phyloP scores from a whole-genome alignment of 2,329 filamentous ascomycete species.

The Exophiala oligosperma region DNA sequence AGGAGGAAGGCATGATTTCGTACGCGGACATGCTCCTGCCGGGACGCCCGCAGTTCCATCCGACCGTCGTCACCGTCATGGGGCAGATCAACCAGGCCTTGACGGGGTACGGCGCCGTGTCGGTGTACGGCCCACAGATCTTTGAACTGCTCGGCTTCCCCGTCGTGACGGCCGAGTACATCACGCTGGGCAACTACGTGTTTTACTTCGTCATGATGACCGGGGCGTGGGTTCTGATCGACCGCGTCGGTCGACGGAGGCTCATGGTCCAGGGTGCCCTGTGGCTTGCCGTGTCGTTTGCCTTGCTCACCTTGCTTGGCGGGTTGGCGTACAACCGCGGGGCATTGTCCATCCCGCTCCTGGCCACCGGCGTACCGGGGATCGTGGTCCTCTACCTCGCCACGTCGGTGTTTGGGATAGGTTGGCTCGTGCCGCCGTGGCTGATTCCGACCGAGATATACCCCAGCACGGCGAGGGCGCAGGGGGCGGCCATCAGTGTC shows the following conservation, averaged over 20 bases:
- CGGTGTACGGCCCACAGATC: slow-evolving; percentile 64
- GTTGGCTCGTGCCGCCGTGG: slow-evolving; percentile 52
- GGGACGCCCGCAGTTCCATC: slow-evolving; percentile 57
- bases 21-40: slow-evolving; percentile 62
- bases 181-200: slow-evolving; percentile 62
- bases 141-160: slow-evolving; percentile 62
- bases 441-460: slow-evolving; percentile 58
- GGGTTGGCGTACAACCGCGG: slow-evolving; percentile 29
- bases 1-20: slow-evolving; percentile 43
- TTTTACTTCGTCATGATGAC: slow-evolving; percentile 64
- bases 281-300: slow-evolving; percentile 30
- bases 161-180: slow-evolving; percentile 52
- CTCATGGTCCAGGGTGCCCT: slow-evolving; percentile 31
- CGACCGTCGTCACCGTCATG: slow-evolving; percentile 62
- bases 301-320: slow-evolving; percentile 32
- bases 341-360: slow-evolving; percentile 24
- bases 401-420: slow-evolving; percentile 52
- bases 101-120: slow-evolving; percentile 60
- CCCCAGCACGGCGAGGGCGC: slow-evolving; percentile 56
- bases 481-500: slow-evolving; percentile 60
- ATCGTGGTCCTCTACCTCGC: slow-evolving; percentile 31
- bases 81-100: slow-evolving; percentile 62
- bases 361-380: slow-evolving; percentile 31
- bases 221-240: slow-evolving; percentile 59
- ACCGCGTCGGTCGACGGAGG: slow-evolving; percentile 32